Evolutionary conservation across 495 filamentous ascomycete species (phyloP).

Genomic region (Hamigera avellanea): DNA sequence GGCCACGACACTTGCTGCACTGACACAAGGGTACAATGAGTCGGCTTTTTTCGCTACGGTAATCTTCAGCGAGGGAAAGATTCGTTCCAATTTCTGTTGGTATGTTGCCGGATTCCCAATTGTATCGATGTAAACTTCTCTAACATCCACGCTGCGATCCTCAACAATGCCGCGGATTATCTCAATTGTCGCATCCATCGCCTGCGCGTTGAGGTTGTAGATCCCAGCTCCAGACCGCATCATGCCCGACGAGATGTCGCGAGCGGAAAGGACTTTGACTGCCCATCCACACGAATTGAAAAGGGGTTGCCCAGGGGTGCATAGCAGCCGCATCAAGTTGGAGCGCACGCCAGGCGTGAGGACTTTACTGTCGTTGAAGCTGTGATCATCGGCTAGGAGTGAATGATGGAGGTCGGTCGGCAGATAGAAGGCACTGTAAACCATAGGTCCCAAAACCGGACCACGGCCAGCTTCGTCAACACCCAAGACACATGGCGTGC

Average conservation of each 20-base stretch:
- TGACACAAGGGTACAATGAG: slow-evolving; percentile 83
- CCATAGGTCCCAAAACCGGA: slow-evolving; percentile 94
- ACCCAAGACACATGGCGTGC: slow-evolving; percentile 56
- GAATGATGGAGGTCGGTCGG: slow-evolving; percentile 53
- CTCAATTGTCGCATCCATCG: slow-evolving; percentile 86
- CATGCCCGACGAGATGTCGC: slow-evolving; percentile 75
- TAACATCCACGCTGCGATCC: slow-evolving; percentile 61
- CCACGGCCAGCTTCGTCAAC: slow-evolving; percentile 95
- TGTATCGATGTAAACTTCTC: slow-evolving; percentile 90
- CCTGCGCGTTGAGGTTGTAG: slow-evolving; percentile 97
- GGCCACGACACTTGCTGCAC: slow-evolving; percentile 84
- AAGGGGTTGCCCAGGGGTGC: slow-evolving; percentile 53
- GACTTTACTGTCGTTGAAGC: slow-evolving; percentile 88
- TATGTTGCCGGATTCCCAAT: slow-evolving; percentile 74
- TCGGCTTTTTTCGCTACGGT: slow-evolving; percentile 97
- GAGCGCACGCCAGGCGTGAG: slow-evolving; percentile 65
- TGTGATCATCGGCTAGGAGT: slow-evolving; percentile 62
- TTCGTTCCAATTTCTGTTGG: slow-evolving; percentile 68
- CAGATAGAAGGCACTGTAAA: slow-evolving; percentile 85
- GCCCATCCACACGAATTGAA: slow-evolving; percentile 69
- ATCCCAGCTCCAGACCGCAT: slow-evolving; percentile 46
- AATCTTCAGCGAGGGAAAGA: slow-evolving; percentile 70
- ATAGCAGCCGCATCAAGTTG: slow-evolving; percentile 62
- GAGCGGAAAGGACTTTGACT: slow-evolving; percentile 65
- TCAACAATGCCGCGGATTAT: slow-evolving; percentile 65